phyloP scores from a whole-genome alignment of 495 filamentous ascomycete species.

The Aspergillus panamensis region DNA sequence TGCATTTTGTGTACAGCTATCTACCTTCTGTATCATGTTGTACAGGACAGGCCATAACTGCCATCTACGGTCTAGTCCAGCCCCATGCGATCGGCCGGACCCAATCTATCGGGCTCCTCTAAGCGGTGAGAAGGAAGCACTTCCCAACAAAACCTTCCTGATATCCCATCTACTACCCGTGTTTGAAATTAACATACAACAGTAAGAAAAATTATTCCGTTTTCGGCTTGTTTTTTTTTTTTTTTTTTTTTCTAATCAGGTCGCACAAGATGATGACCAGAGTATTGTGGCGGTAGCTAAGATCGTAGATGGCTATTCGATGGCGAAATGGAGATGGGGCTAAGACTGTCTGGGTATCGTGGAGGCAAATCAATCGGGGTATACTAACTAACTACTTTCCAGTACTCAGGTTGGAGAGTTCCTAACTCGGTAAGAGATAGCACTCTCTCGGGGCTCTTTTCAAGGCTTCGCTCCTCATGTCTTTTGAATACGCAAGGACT shows the following conservation, averaged over 20 bases:
- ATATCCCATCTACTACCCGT: neutral
- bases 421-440: no score
- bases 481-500: no score
- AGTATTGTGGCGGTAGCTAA: neutral
- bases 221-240: neutral
- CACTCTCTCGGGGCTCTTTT: no score
- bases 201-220: neutral
- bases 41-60: neutral
- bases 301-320: neutral
- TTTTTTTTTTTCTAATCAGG: neutral
- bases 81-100: conserved; percentile 6
- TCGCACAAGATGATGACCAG: conserved; percentile 1
- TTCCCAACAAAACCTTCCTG: neutral
- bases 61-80: neutral
- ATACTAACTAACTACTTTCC: no score
- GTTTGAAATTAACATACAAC: neutral
- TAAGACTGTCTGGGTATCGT: neutral
- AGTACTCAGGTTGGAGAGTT: no score
- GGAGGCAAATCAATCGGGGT: no score
- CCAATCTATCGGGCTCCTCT: conserved; percentile 16
- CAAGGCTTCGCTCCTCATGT: no score
- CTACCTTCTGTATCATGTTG: no score
- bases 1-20: no score
- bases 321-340: neutral
- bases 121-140: conserved; percentile 12